phyloP scores from a whole-genome alignment of 805 yeast species.

The Nakazawaea sp. region DNA sequence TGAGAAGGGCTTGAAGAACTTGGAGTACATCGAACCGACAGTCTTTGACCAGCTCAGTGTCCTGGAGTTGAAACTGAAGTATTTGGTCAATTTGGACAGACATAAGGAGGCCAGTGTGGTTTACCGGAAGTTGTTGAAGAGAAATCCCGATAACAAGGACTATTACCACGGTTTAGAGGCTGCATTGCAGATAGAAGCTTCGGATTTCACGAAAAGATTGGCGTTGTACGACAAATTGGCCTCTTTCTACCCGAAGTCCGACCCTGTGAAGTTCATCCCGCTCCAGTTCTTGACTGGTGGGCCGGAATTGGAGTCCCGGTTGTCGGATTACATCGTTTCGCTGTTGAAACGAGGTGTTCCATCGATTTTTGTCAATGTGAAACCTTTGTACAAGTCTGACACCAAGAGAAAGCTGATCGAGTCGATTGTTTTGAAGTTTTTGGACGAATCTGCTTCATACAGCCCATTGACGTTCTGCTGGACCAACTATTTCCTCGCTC shows the following conservation, averaged over 20 bases:
- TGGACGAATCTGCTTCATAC: constrained; percentile 4
- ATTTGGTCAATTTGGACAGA: constrained; percentile 50
- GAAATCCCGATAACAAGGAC: constrained; percentile 74
- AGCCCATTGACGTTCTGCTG: constrained; percentile 49
- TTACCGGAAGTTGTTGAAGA: constrained; percentile 63
- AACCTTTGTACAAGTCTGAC: constrained; percentile 60
- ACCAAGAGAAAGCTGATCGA: constrained; percentile 36
- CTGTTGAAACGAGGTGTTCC: constrained; percentile 82
- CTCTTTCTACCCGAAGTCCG: constrained; percentile 73
- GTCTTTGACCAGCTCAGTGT: constrained; percentile 54
- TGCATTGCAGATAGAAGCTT: constrained; percentile 45
- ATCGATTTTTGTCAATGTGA: constrained; percentile 79
- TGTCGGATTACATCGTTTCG: constrained; percentile 44
- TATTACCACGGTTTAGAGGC: constrained; percentile 66
- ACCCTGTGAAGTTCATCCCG: constrained; percentile 74
- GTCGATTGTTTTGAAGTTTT: constrained; percentile 44
- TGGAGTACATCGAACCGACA: constrained; percentile 35
- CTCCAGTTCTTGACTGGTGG: constrained; percentile 56
- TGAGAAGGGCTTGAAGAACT: constrained; percentile 53
- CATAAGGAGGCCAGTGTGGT: constrained; percentile 58
- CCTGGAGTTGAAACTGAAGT: constrained; percentile 61
- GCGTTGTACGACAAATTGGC: constrained; percentile 61
- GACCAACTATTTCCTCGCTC: constrained; percentile 74
- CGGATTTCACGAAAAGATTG: constrained; percentile 41
- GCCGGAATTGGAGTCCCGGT: constrained; percentile 38